Conservation (phyloP, 2,329 filamentous ascomycete species). For the Diaporthe capsici region DNA sequence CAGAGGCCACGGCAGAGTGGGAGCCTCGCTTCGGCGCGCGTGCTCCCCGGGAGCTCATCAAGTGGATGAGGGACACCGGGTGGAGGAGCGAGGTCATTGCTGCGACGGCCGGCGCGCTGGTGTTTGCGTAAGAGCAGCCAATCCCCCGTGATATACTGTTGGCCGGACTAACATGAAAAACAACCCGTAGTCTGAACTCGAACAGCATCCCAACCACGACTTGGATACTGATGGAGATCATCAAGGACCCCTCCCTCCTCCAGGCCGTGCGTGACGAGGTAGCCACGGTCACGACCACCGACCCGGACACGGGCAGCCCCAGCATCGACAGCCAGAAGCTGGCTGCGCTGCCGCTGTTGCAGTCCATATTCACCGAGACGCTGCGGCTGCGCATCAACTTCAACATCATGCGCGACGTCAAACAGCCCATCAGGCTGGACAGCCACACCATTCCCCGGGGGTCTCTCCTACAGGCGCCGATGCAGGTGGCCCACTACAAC, state of each 20-base stretch:
- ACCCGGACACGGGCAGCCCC: neutral
- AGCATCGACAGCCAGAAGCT: conserved; percentile 44
- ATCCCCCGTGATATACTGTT: neutral
- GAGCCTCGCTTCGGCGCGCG: conserved; percentile 43
- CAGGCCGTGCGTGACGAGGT: conserved; percentile 37
- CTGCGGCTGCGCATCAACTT: conserved; percentile 48
- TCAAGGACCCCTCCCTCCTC: conserved; percentile 35
- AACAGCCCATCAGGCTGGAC: conserved; percentile 40
- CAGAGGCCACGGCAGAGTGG: conserved; percentile 40
- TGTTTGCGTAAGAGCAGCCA: conserved; percentile 35
- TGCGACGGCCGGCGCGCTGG: conserved; percentile 1
- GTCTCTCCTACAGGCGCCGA: conserved; percentile 45
- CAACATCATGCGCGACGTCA: conserved; percentile 46
- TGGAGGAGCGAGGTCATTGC: conserved; percentile 18
- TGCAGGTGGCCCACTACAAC: conserved; percentile 45
- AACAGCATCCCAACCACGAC: conserved; percentile 42
- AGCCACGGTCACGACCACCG: neutral
- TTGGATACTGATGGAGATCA: conserved; percentile 43
- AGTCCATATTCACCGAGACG: conserved; percentile 48
- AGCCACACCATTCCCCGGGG: conserved; percentile 43
- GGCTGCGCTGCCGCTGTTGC: conserved; percentile 45
- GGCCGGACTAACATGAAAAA: neutral
- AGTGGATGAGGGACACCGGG: conserved; percentile 34
- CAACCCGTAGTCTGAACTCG: conserved; percentile 38
- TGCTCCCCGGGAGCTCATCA: conserved; percentile 35